Evolutionary conservation across 75 land plant genomes (phyloP).

Genomic region (Cryptomeria japonica): DNA sequence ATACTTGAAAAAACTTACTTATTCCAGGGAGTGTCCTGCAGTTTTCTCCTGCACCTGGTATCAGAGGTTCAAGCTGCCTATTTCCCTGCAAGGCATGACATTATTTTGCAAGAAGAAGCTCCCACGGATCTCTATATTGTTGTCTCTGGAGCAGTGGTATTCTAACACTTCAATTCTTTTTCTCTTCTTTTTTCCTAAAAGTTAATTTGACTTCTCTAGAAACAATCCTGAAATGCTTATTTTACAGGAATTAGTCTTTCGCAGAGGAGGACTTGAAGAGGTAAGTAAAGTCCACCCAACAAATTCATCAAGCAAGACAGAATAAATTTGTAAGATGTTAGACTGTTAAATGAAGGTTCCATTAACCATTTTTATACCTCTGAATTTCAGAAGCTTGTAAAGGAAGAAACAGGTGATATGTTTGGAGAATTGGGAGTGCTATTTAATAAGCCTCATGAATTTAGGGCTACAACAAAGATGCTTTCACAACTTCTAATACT

Average conservation of each 20-base stretch:
- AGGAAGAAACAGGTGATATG: slow-evolving; percentile 23
- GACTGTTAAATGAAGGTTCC: too few species aligned
- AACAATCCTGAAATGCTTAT: background rate
- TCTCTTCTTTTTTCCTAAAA: background rate
- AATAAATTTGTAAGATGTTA: too few species aligned
- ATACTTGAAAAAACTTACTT: slow-evolving; percentile 31
- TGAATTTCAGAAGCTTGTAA: slow-evolving; percentile 17
- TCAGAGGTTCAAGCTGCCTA: slow-evolving; percentile 32
- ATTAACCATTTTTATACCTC: too few species aligned
- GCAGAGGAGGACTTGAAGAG: background rate
- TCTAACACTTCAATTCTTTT: background rate
- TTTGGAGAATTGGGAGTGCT: slow-evolving; percentile 38
- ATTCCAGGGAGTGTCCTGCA: slow-evolving; percentile 32
- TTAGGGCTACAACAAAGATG: slow-evolving; percentile 31
- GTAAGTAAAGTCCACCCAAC: background rate
- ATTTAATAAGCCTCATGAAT: slow-evolving; percentile 32
- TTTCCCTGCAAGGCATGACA: slow-evolving; percentile 26
- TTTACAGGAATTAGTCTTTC: slow-evolving; percentile 1
- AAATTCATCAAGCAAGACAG: too few species aligned
- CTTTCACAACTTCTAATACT: slow-evolving; percentile 21
- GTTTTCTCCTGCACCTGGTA: slow-evolving; percentile 35
- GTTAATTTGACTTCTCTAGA: background rate
- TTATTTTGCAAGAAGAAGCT: slow-evolving; percentile 26
- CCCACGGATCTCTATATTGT: slow-evolving; percentile 30
- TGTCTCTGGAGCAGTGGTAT: slow-evolving; percentile 31